Conservation (phyloP, 2,329 filamentous ascomycete genomes). For the Alternaria sp. region DNA sequence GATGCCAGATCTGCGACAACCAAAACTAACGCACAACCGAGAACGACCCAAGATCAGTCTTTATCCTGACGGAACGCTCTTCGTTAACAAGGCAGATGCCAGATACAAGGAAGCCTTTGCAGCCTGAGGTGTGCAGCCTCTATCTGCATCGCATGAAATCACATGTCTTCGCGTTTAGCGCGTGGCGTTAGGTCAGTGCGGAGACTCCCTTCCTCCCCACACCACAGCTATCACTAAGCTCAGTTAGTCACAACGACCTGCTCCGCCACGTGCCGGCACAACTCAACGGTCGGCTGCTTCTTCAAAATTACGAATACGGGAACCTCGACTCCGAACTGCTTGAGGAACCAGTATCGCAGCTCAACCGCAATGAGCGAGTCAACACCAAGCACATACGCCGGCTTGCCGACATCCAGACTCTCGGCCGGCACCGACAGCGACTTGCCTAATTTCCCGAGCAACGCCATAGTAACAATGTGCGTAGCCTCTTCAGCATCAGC, state of each 20-base stretch:
- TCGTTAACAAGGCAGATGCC: no score
- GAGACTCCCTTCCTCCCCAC: no score
- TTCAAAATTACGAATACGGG: conserved; percentile 29
- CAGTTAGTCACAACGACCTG: not conserved
- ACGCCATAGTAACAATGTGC: conserved; percentile 7
- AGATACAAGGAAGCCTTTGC: no score
- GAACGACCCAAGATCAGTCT: not conserved
- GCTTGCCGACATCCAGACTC: conserved; percentile 14
- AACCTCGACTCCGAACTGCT: conserved; percentile 25
- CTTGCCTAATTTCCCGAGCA: conserved; percentile 14
- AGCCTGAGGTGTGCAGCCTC: no score
- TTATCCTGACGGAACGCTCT: no score
- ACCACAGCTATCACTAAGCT: no score
- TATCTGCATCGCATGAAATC: no score
- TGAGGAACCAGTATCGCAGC: conserved; percentile 29
- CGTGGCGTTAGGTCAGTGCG: no score
- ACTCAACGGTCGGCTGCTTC: conserved; percentile 12
- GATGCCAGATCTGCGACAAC: not conserved
- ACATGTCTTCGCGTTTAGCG: no score
- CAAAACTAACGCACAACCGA: not conserved
- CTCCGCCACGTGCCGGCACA: conserved; percentile 12
- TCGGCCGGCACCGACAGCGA: conserved; percentile 15
- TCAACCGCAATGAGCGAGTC: conserved; percentile 39
- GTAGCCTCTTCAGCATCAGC: conserved; percentile 13
- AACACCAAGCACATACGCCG: conserved; percentile 23